These are phyloP conservation scores for Epichloe sibirici DNA, from an alignment of 2,329 filamentous ascomycete species.

Conservation along the genomic window DNA sequence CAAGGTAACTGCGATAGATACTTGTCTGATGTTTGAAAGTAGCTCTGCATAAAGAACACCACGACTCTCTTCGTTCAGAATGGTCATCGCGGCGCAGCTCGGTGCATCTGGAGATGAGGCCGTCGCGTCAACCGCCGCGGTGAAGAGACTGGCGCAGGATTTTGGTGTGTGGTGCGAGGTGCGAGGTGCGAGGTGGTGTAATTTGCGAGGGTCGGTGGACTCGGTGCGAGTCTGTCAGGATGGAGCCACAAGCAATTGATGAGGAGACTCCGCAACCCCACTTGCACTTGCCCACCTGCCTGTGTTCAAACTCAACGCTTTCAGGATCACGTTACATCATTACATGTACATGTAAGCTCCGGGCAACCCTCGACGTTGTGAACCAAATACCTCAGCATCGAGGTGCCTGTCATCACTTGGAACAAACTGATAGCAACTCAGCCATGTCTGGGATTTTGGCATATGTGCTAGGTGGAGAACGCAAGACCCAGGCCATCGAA, in stretches of 20 bases:
- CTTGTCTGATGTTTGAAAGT: constrained; percentile 50
- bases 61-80: neutral
- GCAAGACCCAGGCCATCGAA: constrained; percentile 28
- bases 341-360: neutral
- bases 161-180: neutral
- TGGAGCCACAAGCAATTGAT: no score
- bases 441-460: constrained; percentile 23
- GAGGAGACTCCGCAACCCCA: neutral
- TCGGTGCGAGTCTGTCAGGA: no score
- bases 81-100: neutral
- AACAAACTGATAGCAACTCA: neutral
- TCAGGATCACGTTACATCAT: constrained; percentile 4
- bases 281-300: neutral
- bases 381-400: neutral
- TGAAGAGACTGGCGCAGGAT: neutral
- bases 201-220: no score
- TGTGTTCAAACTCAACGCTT: neutral
- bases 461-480: constrained; percentile 17
- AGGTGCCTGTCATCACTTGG: no score
- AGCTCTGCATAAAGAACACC: constrained; percentile 50
- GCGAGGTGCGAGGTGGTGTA: no score
- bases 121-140: neutral
- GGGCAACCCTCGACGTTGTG: neutral
- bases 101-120: neutral
- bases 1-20: constrained; percentile 45